Evolutionary conservation across 2,329 filamentous ascomycete species (phyloP).

Genomic region (Talaromyces sp.): DNA sequence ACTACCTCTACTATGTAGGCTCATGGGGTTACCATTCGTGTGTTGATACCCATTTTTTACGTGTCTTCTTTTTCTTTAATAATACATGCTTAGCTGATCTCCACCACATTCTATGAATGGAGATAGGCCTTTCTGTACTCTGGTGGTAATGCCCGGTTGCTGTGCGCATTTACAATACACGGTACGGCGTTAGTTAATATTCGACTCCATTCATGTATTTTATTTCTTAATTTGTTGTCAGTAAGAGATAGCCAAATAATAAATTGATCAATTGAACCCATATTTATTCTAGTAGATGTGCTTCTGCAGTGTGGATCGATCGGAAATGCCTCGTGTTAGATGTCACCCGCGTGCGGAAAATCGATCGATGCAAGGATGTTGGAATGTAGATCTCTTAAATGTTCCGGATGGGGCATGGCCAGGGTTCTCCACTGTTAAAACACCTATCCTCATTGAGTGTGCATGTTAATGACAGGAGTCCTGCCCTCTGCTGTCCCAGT

Average conservation of each 20-base stretch:
- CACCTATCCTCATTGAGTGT: too few relatives aligned
- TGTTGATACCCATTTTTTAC: slow-evolving; percentile 12
- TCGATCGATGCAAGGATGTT: background rate
- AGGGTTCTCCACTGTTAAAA: too few relatives aligned
- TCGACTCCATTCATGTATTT: slow-evolving; percentile 11
- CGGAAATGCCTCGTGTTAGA: background rate
- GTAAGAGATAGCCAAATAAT: background rate
- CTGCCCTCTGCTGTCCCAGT: too few relatives aligned
- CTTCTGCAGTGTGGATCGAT: background rate
- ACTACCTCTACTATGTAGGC: background rate
- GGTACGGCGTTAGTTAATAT: slow-evolving; percentile 2
- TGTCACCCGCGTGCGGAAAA: background rate
- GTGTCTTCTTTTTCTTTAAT: background rate
- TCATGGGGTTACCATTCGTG: background rate
- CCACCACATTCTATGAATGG: background rate
- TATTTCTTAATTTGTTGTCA: slow-evolving; percentile 3
- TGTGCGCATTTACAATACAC: background rate
- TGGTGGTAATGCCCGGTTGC: background rate
- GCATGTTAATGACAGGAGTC: too few relatives aligned
- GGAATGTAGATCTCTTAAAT: background rate
- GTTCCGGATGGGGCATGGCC: too few relatives aligned
- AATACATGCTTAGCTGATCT: background rate
- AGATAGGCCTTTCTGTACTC: background rate
- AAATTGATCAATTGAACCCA: background rate
- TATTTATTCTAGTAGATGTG: background rate